These are phyloP conservation scores for Salinomyces thailandicus DNA, from an alignment of 2,329 filamentous ascomycete species.

Conservation along the genomic window DNA sequence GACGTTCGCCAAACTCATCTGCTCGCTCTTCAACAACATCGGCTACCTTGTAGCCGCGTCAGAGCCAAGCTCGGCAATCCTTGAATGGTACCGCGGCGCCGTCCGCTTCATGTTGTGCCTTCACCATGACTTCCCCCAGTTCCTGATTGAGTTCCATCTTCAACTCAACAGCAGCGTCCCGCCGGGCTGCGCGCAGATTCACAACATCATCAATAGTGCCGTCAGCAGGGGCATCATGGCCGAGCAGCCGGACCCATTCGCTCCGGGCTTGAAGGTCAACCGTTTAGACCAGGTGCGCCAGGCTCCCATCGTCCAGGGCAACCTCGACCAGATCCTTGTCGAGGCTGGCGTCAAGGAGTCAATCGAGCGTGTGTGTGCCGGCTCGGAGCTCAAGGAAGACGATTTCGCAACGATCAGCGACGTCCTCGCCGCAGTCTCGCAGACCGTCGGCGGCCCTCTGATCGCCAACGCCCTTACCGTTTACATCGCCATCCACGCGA, in stretches of 20 bases:
- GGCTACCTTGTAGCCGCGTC: constrained; percentile 69
- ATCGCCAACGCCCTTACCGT: constrained; percentile 76
- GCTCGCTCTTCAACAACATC: constrained; percentile 46
- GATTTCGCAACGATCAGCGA: constrained; percentile 68
- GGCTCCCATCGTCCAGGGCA: constrained; percentile 53
- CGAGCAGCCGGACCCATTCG: constrained; percentile 64
- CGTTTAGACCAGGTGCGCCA: constrained; percentile 63
- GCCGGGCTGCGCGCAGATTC: constrained; percentile 72
- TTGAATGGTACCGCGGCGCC: constrained; percentile 74
- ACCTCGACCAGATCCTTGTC: constrained; percentile 45
- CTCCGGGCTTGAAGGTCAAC: constrained; percentile 64
- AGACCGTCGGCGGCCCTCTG: constrained; percentile 40
- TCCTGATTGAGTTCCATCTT: constrained; percentile 77
- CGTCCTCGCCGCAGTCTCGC: constrained; percentile 40
- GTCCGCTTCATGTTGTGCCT: constrained; percentile 74
- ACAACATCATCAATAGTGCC: constrained; percentile 79
- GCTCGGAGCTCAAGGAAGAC: constrained; percentile 49
- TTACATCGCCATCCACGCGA: constrained; percentile 66
- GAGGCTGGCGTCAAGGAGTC: constrained; percentile 43
- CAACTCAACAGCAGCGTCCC: constrained; percentile 73
- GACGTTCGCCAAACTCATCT: constrained; percentile 55
- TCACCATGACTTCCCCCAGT: constrained; percentile 91
- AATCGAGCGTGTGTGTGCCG: constrained; percentile 39
- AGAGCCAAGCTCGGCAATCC: constrained; percentile 57
- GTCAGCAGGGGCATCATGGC: constrained; percentile 54